Base-by-base conservation (phyloP, 2,329 filamentous ascomycete genomes). In the Cryphonectria parasitica region DNA sequence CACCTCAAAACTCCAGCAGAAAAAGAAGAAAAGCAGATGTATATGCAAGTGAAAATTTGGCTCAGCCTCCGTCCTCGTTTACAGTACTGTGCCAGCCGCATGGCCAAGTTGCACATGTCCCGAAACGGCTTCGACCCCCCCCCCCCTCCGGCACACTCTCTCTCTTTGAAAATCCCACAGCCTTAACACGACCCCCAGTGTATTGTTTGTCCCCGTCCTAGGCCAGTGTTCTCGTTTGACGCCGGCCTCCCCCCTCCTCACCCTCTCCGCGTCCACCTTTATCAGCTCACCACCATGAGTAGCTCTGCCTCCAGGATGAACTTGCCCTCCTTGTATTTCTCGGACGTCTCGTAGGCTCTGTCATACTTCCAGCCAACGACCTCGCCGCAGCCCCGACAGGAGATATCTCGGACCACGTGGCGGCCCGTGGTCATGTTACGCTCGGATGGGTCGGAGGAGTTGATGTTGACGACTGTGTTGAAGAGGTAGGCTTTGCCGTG, bases 241-340 rank as follows among this genome's bases (percentile, higher is more conserved):
- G 3, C n/a, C 41, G 3, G 0, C n/a, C n/a, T 1, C 39, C 22
- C n/a, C 25, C 19, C 11, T 11, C 58, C 3, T 36, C 28, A 1
- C 34, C 22, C 2, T 7, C 13, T n/a, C n/a, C n/a, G n/a, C n/a
- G n/a, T n/a, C n/a, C n/a, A n/a, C n/a, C 39, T 19, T 36, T 17
- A 15, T 64, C 68, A 90, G 76, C 84, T 88, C 72, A 98, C 94
- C 75, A 90, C 91, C 81, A 92, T 95, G 54, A 98, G 86, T 74
- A 98, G 83, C 83, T 97, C 95, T 43, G 92, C 93, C 84, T 98
- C 95, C 70, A 99, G 86, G 72, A 99, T 99, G 80, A 92, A 98
- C 83, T 98, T 99, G 69, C 94, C 95, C 86, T 99, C 96, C 85
- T 99, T 99, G 83, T 99, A 99, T 83, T 97, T 97, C 87, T 99